phyloP scores from a whole-genome alignment of 805 yeast species.

The Candida arabinofermentans region DNA sequence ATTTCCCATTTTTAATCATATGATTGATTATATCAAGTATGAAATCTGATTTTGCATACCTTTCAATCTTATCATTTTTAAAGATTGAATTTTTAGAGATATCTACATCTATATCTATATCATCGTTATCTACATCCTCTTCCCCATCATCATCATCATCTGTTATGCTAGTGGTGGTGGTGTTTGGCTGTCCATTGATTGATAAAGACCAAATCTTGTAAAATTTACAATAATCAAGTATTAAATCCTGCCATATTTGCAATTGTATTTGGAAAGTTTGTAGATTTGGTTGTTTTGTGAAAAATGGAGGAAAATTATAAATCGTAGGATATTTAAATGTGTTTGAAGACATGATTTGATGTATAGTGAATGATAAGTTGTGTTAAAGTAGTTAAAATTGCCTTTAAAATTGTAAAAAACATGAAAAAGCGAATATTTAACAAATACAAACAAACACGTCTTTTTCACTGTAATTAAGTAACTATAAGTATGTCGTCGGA shows the following conservation, averaged over 20 bases:
- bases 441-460: neutral
- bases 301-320: slow-evolving; percentile 84
- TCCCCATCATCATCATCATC: slow-evolving; percentile 27
- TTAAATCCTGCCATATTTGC: slow-evolving; percentile 68
- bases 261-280: slow-evolving; percentile 75
- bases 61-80: slow-evolving; percentile 44
- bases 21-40: slow-evolving; percentile 50
- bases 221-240: slow-evolving; percentile 56
- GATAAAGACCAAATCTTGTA: slow-evolving; percentile 53
- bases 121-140: slow-evolving; percentile 19
- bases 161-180: slow-evolving; percentile 7
- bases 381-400: too few species aligned
- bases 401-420: too few species aligned
- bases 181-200: slow-evolving; percentile 30
- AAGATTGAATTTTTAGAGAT: slow-evolving; percentile 35
- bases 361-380: neutral
- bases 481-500: neutral
- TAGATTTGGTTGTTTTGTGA: slow-evolving; percentile 82
- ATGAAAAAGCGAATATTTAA: neutral
- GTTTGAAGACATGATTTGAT: neutral
- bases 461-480: neutral
- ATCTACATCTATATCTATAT: slow-evolving; percentile 13
- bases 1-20: slow-evolving; percentile 54
- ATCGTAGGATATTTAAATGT: slow-evolving; percentile 44
- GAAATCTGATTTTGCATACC: slow-evolving; percentile 53